Evolutionary conservation across 805 yeast genomes (phyloP), one percentile per base, ranked within the genome.

Genomic region (Cyberlindnera americana): DNA sequence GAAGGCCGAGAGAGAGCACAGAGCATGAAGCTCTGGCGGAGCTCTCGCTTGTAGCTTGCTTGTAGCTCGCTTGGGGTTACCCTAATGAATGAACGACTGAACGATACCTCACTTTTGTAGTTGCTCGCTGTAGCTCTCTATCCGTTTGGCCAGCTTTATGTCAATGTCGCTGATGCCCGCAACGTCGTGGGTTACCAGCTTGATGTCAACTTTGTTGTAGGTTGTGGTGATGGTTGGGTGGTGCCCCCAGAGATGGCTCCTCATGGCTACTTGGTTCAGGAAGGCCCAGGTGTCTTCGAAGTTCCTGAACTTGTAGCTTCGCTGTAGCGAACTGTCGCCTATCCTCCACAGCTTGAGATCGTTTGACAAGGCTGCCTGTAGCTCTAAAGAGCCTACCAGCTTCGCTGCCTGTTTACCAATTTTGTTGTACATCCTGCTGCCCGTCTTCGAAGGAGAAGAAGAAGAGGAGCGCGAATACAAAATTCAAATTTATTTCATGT

Each of bases 211-310:
- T 22, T 65, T 61, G 45, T 77, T 84, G 52, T 83, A 84, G 0
- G 78, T 71, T 3, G 83, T 83, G 0, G 67, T 35, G 11, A 84
- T 75, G 0, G 78, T 78, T 0, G 93, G 91, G 56, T 84, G 95
- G 51, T 84, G 91, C 4, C 78, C 81, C 52, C 63, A 57, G 1
- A 68, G 50, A 53, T 81, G 83, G 0, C 84, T 70, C 37, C 77
- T 61, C 61, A 73, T 58, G 2, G 86, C 72, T 1, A 83, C 70
- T 33, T 69, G 67, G 19, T 75, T 78, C 15, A 84, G 59, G 51
- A 82, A 81, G 4, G 43, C 51, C 88, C 90, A 81, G 0, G 91
- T 80, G 29, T 70, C 70, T 43, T 77, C 78, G 53, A 73, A 84
- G 33, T 69, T 66, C 38, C 59, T 65, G 46, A 83, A 70, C 19